A percentile compares a stretch with the other conserved stretches of the same genome.
phyloP scores from a whole-genome alignment of 495 filamentous ascomycete genomes.

The Penicillium pulvis region DNA sequence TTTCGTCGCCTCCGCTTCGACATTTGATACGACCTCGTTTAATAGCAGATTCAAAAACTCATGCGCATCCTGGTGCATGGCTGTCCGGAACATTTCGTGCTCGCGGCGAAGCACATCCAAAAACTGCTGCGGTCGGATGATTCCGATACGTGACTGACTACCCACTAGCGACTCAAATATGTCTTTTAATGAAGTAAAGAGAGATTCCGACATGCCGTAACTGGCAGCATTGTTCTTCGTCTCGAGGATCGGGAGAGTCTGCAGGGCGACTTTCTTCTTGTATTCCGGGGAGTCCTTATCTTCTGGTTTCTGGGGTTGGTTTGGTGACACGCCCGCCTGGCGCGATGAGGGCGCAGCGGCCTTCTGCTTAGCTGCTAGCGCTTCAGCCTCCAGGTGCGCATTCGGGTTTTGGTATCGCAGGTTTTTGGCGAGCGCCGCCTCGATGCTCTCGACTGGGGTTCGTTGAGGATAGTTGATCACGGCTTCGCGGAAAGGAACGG shows the following conservation, averaged over 20 bases:
- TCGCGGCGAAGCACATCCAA: constrained; percentile 90
- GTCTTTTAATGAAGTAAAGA: constrained; percentile 93
- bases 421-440: constrained; percentile 47
- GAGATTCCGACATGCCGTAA: constrained; percentile 92
- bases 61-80: constrained; percentile 98
- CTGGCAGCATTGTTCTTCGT: constrained; percentile 74
- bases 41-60: constrained; percentile 93
- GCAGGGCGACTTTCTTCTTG: constrained; percentile 92
- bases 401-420: constrained; percentile 48
- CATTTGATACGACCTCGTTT: constrained; percentile 94
- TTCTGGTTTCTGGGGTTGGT: constrained; percentile 70
- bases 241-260: constrained; percentile 81
- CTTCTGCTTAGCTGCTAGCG: constrained; percentile 48
- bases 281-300: constrained; percentile 85
- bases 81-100: constrained; percentile 95
- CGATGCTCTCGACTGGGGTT: constrained; percentile 57
- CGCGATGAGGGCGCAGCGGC: constrained; percentile 40
- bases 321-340: constrained; percentile 51
- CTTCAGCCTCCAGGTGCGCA: constrained; percentile 45
- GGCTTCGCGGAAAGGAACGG: constrained; percentile 89
- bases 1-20: constrained; percentile 77
- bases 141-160: constrained; percentile 79
- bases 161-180: constrained; percentile 91
- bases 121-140: constrained; percentile 91
- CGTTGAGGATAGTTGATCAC: constrained; percentile 87